Evolutionary conservation across 208 protist genomes (phyloP).

Genomic region (Leishmania turanica): DNA sequence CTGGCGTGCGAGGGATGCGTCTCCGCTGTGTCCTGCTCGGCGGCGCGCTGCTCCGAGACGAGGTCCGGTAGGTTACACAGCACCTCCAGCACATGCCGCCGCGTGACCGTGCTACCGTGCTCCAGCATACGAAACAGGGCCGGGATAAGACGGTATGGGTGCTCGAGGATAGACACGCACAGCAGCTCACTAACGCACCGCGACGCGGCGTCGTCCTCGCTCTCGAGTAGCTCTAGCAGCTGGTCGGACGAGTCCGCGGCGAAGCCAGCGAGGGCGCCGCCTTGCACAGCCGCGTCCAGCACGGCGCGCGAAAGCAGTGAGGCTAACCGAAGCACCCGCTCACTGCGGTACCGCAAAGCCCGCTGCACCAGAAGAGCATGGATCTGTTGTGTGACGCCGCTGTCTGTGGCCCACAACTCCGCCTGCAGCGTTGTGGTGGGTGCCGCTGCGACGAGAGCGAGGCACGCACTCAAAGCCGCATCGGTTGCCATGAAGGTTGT

Average conservation of each 20-base stretch:
- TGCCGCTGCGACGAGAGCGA: constrained; percentile 46
- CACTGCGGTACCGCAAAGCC: constrained; percentile 53
- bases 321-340: constrained; percentile 58
- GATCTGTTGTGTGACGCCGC: constrained; percentile 60
- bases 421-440: constrained; percentile 49
- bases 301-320: constrained; percentile 65
- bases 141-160: constrained; percentile 69
- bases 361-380: constrained; percentile 75
- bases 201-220: constrained; percentile 70
- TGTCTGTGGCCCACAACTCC: constrained; percentile 56
- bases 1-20: not conserved
- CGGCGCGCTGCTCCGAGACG: not conserved
- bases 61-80: constrained; percentile 61
- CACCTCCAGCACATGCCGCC: constrained; percentile 78
- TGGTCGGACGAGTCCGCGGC: constrained; percentile 66
- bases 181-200: constrained; percentile 69
- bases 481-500: constrained; percentile 44
- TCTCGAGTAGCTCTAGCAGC: constrained; percentile 71
- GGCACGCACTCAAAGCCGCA: constrained; percentile 47
- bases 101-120: constrained; percentile 46
- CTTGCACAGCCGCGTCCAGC: constrained; percentile 35
- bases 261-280: constrained; percentile 30
- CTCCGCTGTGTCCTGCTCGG: not conserved
- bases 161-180: constrained; percentile 52
- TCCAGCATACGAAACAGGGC: constrained; percentile 77